These are phyloP conservation scores for Gossypium raimondii DNA, from an alignment of 345 rosid species.

Conservation along the genomic window DNA sequence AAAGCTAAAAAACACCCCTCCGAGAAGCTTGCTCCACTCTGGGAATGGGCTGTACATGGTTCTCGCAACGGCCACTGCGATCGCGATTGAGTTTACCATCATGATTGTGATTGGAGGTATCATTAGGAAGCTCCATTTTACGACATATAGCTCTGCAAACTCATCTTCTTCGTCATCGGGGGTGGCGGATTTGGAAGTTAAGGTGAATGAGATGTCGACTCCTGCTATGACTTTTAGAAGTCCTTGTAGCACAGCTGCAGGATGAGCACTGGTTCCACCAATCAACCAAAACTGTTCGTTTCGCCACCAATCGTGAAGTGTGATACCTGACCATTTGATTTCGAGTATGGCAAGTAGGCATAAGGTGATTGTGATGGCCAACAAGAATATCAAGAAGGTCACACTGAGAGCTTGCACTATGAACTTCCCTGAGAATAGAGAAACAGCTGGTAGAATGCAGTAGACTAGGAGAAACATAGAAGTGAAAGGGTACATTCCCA, in stretches of 20 bases:
- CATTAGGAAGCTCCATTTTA: conserved; percentile 71
- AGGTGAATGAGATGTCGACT: conserved; percentile 67
- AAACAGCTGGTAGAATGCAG: conserved; percentile 65
- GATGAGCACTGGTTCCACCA: conserved; percentile 82
- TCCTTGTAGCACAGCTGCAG: conserved; percentile 77
- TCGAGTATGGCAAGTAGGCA: conserved; percentile 67
- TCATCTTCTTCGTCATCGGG: conserved; percentile 68
- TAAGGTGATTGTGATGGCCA: conserved; percentile 54
- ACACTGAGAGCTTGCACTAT: conserved; percentile 59
- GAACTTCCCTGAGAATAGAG: conserved; percentile 71
- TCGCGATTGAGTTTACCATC: conserved; percentile 60
- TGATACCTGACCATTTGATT: conserved; percentile 73
- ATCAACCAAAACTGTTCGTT: conserved; percentile 83
- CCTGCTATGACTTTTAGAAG: conserved; percentile 68
- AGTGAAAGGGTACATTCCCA: conserved; percentile 79
- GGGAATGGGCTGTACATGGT: conserved; percentile 64
- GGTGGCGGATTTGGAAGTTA: conserved; percentile 62
- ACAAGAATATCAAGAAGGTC: conserved; percentile 46
- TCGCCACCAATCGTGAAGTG: conserved; percentile 86
- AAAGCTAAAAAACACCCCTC: conserved; percentile 82
- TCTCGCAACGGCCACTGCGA: conserved; percentile 57
- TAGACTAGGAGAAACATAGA: conserved; percentile 67
- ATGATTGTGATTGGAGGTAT: conserved; percentile 63
- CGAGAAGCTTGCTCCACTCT: conserved; percentile 72
- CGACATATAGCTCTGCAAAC: conserved; percentile 53